Evolutionary conservation across 176 grass and related monocot species (phyloP).

Genomic region (Canna indica): DNA sequence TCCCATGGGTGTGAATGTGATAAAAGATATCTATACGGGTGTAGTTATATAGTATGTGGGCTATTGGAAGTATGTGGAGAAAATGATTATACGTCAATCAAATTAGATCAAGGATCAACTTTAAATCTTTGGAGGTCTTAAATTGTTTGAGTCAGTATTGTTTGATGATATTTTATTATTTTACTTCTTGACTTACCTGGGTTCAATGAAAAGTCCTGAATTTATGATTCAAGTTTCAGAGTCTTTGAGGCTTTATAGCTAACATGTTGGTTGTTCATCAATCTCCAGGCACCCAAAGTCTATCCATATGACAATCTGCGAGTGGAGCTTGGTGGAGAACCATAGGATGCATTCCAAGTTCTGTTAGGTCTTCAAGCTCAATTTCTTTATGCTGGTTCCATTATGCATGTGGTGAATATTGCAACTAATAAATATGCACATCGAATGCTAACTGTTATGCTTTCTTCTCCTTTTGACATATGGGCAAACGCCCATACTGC

Average conservation of each 20-base stretch:
- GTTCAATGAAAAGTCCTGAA: no score
- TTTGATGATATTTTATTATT: no score
- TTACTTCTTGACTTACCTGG: no score
- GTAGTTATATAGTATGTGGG: no score
- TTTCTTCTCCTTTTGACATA: neutral
- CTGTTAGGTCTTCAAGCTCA: neutral
- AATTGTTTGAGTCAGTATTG: no score
- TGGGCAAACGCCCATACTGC: neutral
- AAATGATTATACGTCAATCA: no score
- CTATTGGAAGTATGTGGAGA: no score
- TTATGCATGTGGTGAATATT: neutral
- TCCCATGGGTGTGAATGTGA: no score
- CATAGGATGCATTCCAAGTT: constrained; percentile 13
- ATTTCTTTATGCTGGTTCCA: neutral
- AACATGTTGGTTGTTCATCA: neutral
- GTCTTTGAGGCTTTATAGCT: neutral
- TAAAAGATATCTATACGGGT: no score
- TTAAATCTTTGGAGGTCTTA: no score
- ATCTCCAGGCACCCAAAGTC: constrained; percentile 83
- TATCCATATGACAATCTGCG: constrained; percentile 88
- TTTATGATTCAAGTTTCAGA: neutral
- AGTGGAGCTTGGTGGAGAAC: constrained; percentile 62
- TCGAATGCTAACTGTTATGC: neutral
- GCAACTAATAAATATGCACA: neutral
- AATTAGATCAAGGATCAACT: no score